Base-by-base conservation (phyloP, 257 asterid species). In the Primulina eburnea region DNA sequence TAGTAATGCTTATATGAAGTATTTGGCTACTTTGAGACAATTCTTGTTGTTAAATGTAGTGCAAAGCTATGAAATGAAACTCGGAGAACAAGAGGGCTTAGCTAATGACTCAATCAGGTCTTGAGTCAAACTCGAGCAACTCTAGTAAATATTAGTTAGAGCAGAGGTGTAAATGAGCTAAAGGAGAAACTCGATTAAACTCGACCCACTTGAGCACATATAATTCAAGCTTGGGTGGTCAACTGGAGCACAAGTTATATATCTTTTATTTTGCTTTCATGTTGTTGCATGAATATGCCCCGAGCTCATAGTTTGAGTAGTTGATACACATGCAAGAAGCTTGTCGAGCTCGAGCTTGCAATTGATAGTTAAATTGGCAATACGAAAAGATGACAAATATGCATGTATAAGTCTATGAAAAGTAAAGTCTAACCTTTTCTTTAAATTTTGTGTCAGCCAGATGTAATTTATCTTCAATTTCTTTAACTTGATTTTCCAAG, bases 381-480 rank as follows among this genome's bases (percentile, higher is more conserved):
- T 63, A 34, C 4, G 21, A 17, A 43, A 62, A 60, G 21, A 58
- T 32, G 55, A 69, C 52, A 35, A 65, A 34, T 20, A 53, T 58
- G 26, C 63, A 18, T 7, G 53, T 71, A 32, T 18, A 32, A 14
- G 60, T 55, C 24, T 26, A 69, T n/a, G 40, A 7, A 18, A 73
- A 17, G 58, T 40, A 61, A 67, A 65, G 33, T 67, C 73, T 72
- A 62, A 90, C 98, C 95, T 85, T 85, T 73, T 82, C 92, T 79
- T 90, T 92, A 57, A 77, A 69, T 80, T 79, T 83, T 62, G 90
- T 79, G 67, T 89, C 94, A 65, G 87, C 88, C 21, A 81, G 65
- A 84, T 84, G 89, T 76, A 87, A 67, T 75, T 71, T 88, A 78
- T 81, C 88, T 72, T 80, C 85, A 11, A 84, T 82, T 64, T 87